phyloP scores from a whole-genome alignment of 306 rosid genomes.

The Citrullus amarus region DNA sequence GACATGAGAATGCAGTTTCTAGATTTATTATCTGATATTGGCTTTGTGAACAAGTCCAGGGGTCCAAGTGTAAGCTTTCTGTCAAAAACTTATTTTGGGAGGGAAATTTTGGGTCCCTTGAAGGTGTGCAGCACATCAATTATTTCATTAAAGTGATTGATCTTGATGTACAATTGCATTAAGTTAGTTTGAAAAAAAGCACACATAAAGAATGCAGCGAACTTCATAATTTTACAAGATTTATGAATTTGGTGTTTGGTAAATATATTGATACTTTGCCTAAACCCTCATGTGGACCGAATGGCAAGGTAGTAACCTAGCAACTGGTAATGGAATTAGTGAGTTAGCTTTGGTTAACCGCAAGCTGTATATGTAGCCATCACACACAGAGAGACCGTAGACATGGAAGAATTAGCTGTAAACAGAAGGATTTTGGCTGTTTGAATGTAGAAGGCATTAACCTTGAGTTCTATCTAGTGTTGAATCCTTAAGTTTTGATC shows the following conservation, averaged over 20 bases:
- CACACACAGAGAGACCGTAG: not conserved
- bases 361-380: not conserved
- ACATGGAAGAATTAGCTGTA: not conserved
- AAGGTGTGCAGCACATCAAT: not conserved
- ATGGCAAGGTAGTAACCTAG: not conserved
- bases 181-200: not conserved
- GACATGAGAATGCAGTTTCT: conserved; percentile 93
- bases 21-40: conserved; percentile 71
- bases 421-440: not conserved
- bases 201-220: not conserved
- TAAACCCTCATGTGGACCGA: not conserved
- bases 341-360: not conserved
- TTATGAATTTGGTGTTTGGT: not conserved
- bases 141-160: not conserved
- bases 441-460: not conserved
- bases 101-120: conserved; percentile 1
- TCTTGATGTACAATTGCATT: not conserved
- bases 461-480: not conserved
- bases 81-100: conserved; percentile 1
- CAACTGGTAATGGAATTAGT: not conserved
- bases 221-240: not conserved
- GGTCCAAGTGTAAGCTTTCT: conserved; percentile 50
- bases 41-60: conserved; percentile 83
- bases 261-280: not conserved
- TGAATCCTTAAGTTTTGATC: not conserved